Percentiles rank a stretch among this genome's conserved stretches.
Evolutionary conservation across 2,329 filamentous ascomycete genomes (phyloP).

Genomic region (Sarocladiaceae sp.): DNA sequence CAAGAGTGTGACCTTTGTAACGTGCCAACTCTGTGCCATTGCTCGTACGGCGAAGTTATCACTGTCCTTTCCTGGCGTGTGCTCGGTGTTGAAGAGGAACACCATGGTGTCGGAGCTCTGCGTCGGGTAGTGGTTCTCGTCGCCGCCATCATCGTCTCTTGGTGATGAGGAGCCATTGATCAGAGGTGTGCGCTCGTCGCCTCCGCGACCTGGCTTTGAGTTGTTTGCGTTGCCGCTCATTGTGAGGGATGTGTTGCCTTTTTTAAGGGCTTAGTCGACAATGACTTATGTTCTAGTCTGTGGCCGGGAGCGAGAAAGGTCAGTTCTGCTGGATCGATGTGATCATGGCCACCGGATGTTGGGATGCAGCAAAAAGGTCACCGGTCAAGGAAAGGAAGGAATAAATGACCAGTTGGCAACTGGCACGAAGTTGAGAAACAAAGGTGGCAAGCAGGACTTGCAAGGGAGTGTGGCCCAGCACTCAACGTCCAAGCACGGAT

Average conservation of each 20-base stretch:
- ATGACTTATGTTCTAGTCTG: neutral
- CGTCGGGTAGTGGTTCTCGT: slow-evolving; percentile 6
- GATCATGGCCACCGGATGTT: neutral
- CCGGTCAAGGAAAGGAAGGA: neutral
- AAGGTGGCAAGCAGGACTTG: neutral
- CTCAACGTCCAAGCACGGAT: neutral
- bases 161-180: slow-evolving; percentile 28
- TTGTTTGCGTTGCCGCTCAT: slow-evolving; percentile 28
- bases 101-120: slow-evolving; percentile 21
- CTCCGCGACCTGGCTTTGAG: slow-evolving; percentile 16
- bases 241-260: slow-evolving; percentile 11
- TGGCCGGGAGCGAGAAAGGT: neutral
- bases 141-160: neutral
- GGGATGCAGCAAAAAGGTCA: too few species aligned
- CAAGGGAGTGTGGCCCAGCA: neutral
- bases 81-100: slow-evolving; percentile 46
- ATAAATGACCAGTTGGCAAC: neutral
- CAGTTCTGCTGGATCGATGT: neutral
- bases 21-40: slow-evolving; percentile 48
- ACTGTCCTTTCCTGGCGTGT: slow-evolving; percentile 50
- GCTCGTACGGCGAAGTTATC: slow-evolving; percentile 39
- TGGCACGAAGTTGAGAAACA: neutral
- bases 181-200: slow-evolving; percentile 38
- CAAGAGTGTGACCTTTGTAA: slow-evolving; percentile 52
- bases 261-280: neutral